Base-by-base conservation (phyloP, 352 stramenopile genomes). In the Phytophthora quininea region DNA sequence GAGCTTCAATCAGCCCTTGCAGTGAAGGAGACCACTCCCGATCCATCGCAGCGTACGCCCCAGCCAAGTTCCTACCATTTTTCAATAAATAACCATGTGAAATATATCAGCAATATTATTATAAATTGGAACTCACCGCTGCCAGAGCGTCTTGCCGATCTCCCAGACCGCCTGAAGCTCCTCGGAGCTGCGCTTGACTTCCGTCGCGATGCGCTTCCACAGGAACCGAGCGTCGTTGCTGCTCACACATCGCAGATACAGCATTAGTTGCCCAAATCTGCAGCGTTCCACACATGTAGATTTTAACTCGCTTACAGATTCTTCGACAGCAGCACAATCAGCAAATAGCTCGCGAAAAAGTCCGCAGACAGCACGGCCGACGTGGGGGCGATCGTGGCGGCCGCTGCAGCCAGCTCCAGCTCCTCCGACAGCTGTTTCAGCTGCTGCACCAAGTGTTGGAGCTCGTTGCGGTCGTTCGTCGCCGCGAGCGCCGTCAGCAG, bases 141-240 rank as follows among this genome's bases (percentile, higher is more conserved):
- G 64, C 84, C 84, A 92, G 0, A 92, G 58, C 51, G 78, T 78
- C 49, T 88, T 92, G 45, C 82, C 82, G 48, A 92, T 85, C 42
- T 77, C 74, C 84, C 84, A 92, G 11, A 87, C 72, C 3, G 82
- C 72, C 1, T 29, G 40, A 1, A 89, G 69, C 30, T 79, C 58
- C 37, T 88, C 70, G 0, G 74, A 81, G 2, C 40, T 53, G 27
- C 82, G 61, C 63, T 91, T 92, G 4, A 65, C 72, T 30, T 74
- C 74, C 2, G 30, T 1, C 1, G 71, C 53, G 31, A 92, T 86
- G 35, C 84, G 84, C 63, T 91, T 91, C 84, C 84, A 92, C 60
- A 92, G 67, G 46, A 92, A 92, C 8, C 84, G 82, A 38, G 84
- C 82, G 35, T 91, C 82, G 40, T 91, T 89, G 35, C 73, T 86